A percentile compares a stretch with the other conserved stretches of the same genome.
Conservation (phyloP, 78 protist genomes). For the Dictyostelium purpureum region DNA sequence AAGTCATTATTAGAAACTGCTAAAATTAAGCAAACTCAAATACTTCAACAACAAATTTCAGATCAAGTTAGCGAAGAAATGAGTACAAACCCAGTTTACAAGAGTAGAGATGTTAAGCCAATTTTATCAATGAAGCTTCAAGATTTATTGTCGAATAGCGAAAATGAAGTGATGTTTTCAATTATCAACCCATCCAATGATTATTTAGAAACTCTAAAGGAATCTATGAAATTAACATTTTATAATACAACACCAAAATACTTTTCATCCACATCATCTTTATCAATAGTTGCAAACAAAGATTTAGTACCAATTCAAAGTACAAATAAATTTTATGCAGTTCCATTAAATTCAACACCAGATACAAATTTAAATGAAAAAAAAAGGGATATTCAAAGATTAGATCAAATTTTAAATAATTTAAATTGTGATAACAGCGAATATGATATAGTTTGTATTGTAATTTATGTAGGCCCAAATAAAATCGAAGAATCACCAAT, state of each 20-base stretch:
- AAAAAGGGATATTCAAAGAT: not conserved
- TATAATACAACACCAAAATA: conserved; percentile 9
- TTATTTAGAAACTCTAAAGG: not conserved
- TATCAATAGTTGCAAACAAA: not conserved
- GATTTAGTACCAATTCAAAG: not conserved
- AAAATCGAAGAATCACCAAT: not conserved
- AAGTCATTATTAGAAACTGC: not conserved
- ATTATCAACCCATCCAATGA: not conserved
- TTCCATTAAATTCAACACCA: too few species aligned
- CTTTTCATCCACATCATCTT: not conserved
- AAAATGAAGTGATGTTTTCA: not conserved
- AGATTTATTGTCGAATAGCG: not conserved
- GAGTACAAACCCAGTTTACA: not conserved
- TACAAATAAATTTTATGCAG: not conserved
- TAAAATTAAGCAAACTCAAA: not conserved
- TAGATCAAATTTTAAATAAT: not conserved
- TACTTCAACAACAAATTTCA: not conserved
- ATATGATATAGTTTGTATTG: not conserved
- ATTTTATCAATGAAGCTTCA: conserved; percentile 3
- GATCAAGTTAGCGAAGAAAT: conserved; percentile 6
- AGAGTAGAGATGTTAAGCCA: conserved; percentile 9
- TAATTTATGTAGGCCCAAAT: not conserved
- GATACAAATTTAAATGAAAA: too few species aligned
- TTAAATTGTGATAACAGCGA: not conserved
- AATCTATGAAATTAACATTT: conserved; percentile 5